Base-by-base conservation (phyloP, 768 basidiomycete genomes). In the Rhodotorula taiwanensis region DNA sequence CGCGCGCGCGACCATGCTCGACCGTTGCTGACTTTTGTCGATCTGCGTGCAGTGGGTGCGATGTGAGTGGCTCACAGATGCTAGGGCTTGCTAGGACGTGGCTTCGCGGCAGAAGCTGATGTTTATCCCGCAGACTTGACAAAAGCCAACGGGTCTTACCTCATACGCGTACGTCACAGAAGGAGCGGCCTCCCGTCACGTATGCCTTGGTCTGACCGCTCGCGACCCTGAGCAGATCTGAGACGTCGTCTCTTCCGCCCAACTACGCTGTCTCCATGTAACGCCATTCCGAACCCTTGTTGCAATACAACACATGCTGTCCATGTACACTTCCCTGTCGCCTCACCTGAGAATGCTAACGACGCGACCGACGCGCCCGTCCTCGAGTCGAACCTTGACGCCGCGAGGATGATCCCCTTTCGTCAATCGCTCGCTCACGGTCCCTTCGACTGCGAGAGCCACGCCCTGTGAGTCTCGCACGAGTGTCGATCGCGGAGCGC, bases 361-460 rank as follows among this genome's bases (percentile, higher is more conserved):
- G 27, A 68, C 59, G 23, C 67, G 53, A 7, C 67, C 67, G 4
- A 68, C 62, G 16, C 59, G n/a, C 10, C 67, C 62, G 39, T 68
- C 62, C 25, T 15, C 15, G 18, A 68, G n/a, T 0, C 67, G n/a
- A 0, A 68, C 67, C 39, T 68, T 68, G 21, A 68, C 62, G 14
- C 67, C 67, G 21, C 67, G 33, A 23, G 67, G 67, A 36, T 68
- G 67, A 34, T 68, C 62, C 3, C 62, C 67, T n/a, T 42, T 54
- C 31, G 67, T 61, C n/a, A 68, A 20, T 21, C 52, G 53, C 27
- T 68, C 67, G 4, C 11, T 25, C 0, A 68, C 67, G 7, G 31
- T 33, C 4, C 67, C 67, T n/a, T 64, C 52, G 16, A 64, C 62
- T 16, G 62, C 58, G 28, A 55, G 36, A 39, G 36, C 36, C 36